Base-by-base conservation (phyloP, 2,329 filamentous ascomycete species). In the Aspergillus sp. region DNA sequence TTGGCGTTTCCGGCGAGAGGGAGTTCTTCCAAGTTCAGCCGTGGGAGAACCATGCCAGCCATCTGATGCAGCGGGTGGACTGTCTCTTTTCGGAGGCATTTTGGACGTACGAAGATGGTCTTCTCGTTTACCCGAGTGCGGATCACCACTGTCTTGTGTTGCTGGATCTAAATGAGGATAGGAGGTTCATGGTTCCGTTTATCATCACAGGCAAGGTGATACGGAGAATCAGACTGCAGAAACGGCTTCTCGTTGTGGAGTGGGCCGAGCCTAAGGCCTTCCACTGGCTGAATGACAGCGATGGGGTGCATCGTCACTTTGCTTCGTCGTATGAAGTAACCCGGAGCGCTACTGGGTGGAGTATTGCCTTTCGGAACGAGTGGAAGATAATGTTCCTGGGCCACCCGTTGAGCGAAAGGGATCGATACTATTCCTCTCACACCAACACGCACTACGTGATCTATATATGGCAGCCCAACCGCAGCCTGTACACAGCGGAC, bases 391-490 rank as follows among this genome's bases (percentile, higher is more conserved):
- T 76, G 53, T 70, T 70, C 44, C 55, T 72, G 1, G 74, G 72
- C 7, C 58, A 77, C 30, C 66, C 72, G 1, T 47, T 76, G 5
- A 71, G 68, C 43, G 58, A 63, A n/a, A 57, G 63, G 24, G 72
- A 77, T 47, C 69, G 74, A n/a, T 77, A 78, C 62, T 76, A 74
- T 53, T 78, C 74, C 7, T 57, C 70, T 1, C 76, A 80, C 48
- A 78, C 63, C 29, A 48, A 61, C 10, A 72, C 64, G 0, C 74
- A 80, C 48, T 80, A 79, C 52, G 72, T 66, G 24, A 59, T 78
- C 10, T 80, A 79, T 51, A 62, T 72, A 16, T 79, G 74, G 74
- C 72, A 78, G 43, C 68, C 71, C 2, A 71, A 71, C 41, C 67
- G 68, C 28, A 69, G 68, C 27, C 59, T 69, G 24, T 74, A 70